Conservation (phyloP, 306 rosid species). For the Pyrus communis region DNA sequence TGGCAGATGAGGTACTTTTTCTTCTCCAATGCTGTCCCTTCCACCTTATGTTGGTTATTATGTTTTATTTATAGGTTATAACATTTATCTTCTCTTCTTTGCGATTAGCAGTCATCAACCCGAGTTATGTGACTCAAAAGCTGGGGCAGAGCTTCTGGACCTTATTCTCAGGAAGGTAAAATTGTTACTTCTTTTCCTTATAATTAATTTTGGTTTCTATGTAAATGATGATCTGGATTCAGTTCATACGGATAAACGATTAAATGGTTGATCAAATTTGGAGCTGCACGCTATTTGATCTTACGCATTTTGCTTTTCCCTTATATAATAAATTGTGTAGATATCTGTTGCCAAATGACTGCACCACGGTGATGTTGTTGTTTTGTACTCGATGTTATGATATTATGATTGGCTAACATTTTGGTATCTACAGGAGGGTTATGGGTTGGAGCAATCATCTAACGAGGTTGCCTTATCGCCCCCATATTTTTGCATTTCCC, state of each 20-base stretch:
- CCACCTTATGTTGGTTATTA: neutral
- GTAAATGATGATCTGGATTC: neutral
- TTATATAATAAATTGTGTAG: neutral
- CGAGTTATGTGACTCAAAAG: constrained; percentile 53
- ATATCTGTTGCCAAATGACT: neutral
- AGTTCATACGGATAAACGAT: neutral
- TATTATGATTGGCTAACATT: neutral
- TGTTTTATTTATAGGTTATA: neutral
- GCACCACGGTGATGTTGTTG: neutral
- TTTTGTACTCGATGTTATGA: neutral
- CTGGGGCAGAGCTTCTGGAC: constrained; percentile 77
- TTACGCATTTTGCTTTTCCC: neutral
- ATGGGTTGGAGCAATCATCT: constrained; percentile 42
- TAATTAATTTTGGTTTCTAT: neutral
- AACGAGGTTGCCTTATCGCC: constrained; percentile 58
- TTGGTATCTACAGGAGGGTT: constrained; percentile 42
- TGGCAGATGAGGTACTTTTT: constrained; percentile 49
- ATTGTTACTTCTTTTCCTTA: neutral
- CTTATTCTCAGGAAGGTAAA: constrained; percentile 62
- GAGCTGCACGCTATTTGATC: neutral
- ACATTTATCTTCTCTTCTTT: neutral
- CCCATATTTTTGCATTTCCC: constrained; percentile 81
- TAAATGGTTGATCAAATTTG: neutral
- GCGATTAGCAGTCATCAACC: constrained; percentile 8
- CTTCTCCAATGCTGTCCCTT: neutral